Base-by-base conservation (phyloP, 441 rosid genomes). In the Pelargonium citronellum region DNA sequence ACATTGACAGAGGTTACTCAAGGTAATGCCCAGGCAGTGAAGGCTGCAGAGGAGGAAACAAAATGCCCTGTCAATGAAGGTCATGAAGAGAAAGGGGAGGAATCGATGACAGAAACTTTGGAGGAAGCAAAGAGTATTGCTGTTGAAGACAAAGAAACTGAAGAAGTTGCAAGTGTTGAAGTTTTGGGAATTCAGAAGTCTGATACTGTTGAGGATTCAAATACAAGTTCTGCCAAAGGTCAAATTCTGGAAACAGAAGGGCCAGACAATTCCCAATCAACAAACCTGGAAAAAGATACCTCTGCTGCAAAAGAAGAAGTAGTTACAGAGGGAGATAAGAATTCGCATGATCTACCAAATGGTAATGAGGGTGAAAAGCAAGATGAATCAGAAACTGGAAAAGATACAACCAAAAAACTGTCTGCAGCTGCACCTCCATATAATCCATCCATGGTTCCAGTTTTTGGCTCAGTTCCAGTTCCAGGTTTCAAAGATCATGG, bases 371-470 rank as follows among this genome's bases (percentile, higher is more conserved):
- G 73, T 73, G 90, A 77, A 78, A 83, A 83, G 75, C 84, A 77
- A 71, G 86, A 85, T 6, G 90, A 77, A 74, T 47, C 67, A 39
- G 90, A 86, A 77, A 72, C 75, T 15, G 87, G 79, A 53, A 89
- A 87, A 74, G 95, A 84, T 79, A 80, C 79, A 66, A 83, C 87
- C 72, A 89, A 83, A 78, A 89, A 83, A 82, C 87, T 89, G 67
- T 87, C 92, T 72, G 95, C 95, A 67, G 82, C 90, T 74, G 95
- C 95, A 27, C 89, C 95, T 5, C 92, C 95, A 12, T 89, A 83
- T 77, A 89, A 84, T 72, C 95, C 95, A 11, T 80, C 95, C 15
- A 78, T 80, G 69, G 72, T 81, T 71, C 92, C 92, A 58, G 82
- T 83, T 58, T 87, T 89, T 78, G 89, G 89, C 71, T 83, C 90